Evolutionary conservation across 768 basidiomycete species (phyloP), one percentile per base, ranked within the genome.

Genomic region (Dentipellis fragilis): DNA sequence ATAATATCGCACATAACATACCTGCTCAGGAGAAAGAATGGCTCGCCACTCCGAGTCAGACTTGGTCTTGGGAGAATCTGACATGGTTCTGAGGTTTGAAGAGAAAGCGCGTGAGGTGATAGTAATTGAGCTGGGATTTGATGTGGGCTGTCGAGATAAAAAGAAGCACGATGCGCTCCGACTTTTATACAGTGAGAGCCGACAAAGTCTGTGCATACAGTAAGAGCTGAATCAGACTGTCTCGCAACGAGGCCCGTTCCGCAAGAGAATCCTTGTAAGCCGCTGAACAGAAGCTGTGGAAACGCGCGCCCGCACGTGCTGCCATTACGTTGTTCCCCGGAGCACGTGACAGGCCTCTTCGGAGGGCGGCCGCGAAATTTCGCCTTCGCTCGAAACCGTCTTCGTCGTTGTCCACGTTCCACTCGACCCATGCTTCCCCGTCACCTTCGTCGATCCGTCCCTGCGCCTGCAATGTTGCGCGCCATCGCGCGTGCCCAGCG

Each of bases 41-140:
- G 91, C 89, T 58, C 80, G 78, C 93, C 93, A 96, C 68, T 95
- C 93, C 9, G 73, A 68, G 6, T 93, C 90, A 35, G 81, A 73
- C 73, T 90, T 82, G 14, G 54, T 22, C 58, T 64, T 63, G 50
- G 52, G 60, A 19, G 60, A 10, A 48, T 62, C 57, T 22, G 65
- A 50, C 68, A 71, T 71, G 37, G 47, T 58, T 52, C 56, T 49
- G 8, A 49, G 22, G 19, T n/a, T 38, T 10, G 49, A 29, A 22
- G 21, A 42, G 37, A 34, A 12, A 1, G 16, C 34, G 51, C 35
- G n/a, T 45, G 29, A 29, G 29, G n/a, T n/a, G n/a, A 29, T 29
- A 29, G 29, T 6, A 29, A 29, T 29, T 6, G 29, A 29, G 6
- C 29, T 29, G 29, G 29, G 29, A 29, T 3, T 3, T 6, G 29